A percentile compares a stretch with the other conserved stretches of the same genome.
phyloP scores from a whole-genome alignment of 2,329 filamentous ascomycete genomes.

The Penicillium corylophilum region DNA sequence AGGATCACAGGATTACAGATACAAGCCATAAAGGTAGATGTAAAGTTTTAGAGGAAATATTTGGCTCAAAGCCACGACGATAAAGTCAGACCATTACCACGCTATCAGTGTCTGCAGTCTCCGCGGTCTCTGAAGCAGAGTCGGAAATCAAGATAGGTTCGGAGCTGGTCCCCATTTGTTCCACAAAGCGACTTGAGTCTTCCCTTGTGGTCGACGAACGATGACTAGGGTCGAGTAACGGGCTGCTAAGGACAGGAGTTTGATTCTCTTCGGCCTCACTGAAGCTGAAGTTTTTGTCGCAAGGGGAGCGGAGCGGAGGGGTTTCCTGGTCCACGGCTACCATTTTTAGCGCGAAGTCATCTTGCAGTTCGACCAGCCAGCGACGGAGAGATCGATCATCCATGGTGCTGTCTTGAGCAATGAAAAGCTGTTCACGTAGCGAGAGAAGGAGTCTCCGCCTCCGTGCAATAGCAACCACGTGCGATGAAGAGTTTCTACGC shows the following conservation, averaged over 20 bases:
- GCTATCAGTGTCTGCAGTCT: slow-evolving; percentile 7
- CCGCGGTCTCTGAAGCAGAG: neutral
- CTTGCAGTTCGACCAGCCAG: slow-evolving; percentile 68
- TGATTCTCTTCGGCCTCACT: slow-evolving; percentile 8
- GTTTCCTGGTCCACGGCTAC: slow-evolving; percentile 58
- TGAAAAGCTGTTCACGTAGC: slow-evolving; percentile 68
- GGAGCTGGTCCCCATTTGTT: neutral
- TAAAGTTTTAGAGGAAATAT: neutral
- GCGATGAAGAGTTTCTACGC: slow-evolving; percentile 58
- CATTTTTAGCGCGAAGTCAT: slow-evolving; percentile 74
- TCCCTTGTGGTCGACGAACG: neutral
- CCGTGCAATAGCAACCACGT: slow-evolving; percentile 58
- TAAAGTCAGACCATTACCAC: slow-evolving; percentile 4
- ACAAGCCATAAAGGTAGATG: neutral
- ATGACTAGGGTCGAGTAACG: neutral
- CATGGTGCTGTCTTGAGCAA: slow-evolving; percentile 66
- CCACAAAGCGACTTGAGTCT: neutral
- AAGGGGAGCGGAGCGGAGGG: too few relatives aligned
- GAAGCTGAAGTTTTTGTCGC: too few relatives aligned
- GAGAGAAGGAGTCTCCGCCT: slow-evolving; percentile 71
- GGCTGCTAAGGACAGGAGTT: neutral
- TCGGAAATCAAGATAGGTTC: slow-evolving; percentile 3
- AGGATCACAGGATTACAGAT: neutral
- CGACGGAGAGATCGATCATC: slow-evolving; percentile 60
- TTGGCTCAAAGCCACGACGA: neutral